phyloP scores from a whole-genome alignment of 768 basidiomycete species.

The Ephemerocybe angulata region DNA sequence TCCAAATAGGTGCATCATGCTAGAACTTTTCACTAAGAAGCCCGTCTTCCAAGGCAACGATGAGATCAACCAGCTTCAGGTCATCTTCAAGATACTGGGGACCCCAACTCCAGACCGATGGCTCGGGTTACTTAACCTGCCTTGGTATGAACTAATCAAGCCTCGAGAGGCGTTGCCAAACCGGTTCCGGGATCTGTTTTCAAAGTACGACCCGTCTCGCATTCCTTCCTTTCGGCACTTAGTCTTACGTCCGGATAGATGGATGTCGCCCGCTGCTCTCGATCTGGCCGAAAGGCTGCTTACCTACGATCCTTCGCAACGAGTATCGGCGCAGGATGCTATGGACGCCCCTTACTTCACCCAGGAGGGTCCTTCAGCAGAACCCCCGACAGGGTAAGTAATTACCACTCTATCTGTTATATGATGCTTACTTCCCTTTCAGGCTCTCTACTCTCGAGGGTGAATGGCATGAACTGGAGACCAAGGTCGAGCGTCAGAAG shows the following conservation, averaged over 20 bases:
- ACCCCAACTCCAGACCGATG: constrained; percentile 82
- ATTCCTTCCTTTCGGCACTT: not conserved
- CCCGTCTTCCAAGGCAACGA: constrained; percentile 98
- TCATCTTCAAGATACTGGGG: constrained; percentile 87
- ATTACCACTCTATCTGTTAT: constrained; percentile 8
- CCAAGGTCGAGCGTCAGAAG: constrained; percentile 86
- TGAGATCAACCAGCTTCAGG: constrained; percentile 95
- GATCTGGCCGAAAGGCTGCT: constrained; percentile 85
- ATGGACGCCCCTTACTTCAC: constrained; percentile 82
- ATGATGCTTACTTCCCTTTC: constrained; percentile 5
- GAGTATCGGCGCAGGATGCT: constrained; percentile 77
- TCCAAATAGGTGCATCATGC: constrained; percentile 85
- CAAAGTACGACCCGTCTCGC: constrained; percentile 52
- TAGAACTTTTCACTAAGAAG: constrained; percentile 93
- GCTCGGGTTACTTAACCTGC: constrained; percentile 77
- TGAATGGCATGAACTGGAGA: constrained; percentile 98
- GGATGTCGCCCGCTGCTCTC: constrained; percentile 81
- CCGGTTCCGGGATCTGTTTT: constrained; percentile 80
- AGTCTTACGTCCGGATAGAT: constrained; percentile 42
- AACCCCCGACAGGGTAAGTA: constrained; percentile 75
- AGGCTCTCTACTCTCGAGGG: constrained; percentile 82
- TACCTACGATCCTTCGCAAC: constrained; percentile 72
- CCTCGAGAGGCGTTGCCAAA: constrained; percentile 73
- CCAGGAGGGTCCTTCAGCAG: constrained; percentile 69
- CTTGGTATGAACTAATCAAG: constrained; percentile 99